phyloP scores from a whole-genome alignment of 257 asterid species.

The Cordia subcordata region DNA sequence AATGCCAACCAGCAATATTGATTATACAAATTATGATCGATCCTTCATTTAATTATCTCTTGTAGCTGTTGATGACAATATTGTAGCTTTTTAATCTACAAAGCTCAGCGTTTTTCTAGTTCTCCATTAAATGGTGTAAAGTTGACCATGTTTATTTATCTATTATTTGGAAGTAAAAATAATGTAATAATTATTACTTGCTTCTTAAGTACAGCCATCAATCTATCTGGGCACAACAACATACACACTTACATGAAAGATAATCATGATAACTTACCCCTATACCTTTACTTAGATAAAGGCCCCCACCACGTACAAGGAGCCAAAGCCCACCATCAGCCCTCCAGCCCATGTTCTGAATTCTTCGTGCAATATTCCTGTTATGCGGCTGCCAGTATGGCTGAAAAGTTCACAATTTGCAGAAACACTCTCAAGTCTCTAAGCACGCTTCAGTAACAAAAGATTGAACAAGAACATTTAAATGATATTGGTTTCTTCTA shows the following conservation, averaged over 20 bases:
- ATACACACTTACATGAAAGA: not conserved
- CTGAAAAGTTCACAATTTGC: constrained; percentile 42
- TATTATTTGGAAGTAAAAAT: too few species aligned
- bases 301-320: constrained; percentile 97
- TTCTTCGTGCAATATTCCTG: constrained; percentile 90
- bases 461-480: not conserved
- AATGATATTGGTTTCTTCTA: not conserved
- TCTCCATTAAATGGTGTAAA: too few species aligned
- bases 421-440: not conserved
- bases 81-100: too few species aligned
- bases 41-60: too few species aligned
- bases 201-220: too few species aligned
- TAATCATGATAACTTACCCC: constrained; percentile 56
- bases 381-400: constrained; percentile 98
- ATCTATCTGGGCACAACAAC: too few species aligned
- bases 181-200: too few species aligned
- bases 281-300: constrained; percentile 88
- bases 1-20: too few species aligned
- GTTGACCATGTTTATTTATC: too few species aligned
- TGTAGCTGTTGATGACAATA: too few species aligned
- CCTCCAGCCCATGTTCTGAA: constrained; percentile 98
- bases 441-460: not conserved
- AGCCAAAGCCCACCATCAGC: constrained; percentile 99
- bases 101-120: too few species aligned
- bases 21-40: too few species aligned